Conservation (phyloP, 768 basidiomycete genomes). For the Arthromyces matolae region DNA sequence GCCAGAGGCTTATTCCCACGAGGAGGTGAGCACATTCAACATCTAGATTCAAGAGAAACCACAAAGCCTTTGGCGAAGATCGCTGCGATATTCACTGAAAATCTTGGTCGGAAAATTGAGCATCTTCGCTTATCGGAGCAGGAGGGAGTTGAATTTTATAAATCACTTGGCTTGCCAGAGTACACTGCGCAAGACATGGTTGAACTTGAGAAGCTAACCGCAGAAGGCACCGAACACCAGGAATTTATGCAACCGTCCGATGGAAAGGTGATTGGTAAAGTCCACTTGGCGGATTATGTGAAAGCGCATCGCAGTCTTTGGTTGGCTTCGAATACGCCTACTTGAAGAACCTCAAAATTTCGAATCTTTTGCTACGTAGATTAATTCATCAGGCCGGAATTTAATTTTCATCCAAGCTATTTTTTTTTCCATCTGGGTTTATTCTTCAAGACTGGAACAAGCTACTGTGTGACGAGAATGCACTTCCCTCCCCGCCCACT, state of each 20-base stretch:
- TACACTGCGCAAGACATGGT: neutral
- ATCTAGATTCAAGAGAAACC: neutral
- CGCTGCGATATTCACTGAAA: neutral
- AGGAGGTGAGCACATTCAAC: conserved; percentile 24
- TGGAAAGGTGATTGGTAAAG: neutral
- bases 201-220: neutral
- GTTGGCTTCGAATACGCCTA: no score
- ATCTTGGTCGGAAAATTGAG: conserved; percentile 1
- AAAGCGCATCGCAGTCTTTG: neutral
- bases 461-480: no score
- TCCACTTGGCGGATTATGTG: conserved; percentile 1
- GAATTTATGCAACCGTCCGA: neutral
- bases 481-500: no score
- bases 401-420: no score
- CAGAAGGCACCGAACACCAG: neutral
- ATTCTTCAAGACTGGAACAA: no score
- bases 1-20: conserved; percentile 25
- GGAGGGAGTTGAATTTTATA: neutral
- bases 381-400: no score
- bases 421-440: no score
- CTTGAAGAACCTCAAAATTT: no score
- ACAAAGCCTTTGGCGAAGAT: neutral
- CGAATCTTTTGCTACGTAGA: no score
- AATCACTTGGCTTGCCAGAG: neutral
- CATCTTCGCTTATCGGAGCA: neutral